phyloP scores from a whole-genome alignment of 345 rosid genomes.

The Syzygium grande region DNA sequence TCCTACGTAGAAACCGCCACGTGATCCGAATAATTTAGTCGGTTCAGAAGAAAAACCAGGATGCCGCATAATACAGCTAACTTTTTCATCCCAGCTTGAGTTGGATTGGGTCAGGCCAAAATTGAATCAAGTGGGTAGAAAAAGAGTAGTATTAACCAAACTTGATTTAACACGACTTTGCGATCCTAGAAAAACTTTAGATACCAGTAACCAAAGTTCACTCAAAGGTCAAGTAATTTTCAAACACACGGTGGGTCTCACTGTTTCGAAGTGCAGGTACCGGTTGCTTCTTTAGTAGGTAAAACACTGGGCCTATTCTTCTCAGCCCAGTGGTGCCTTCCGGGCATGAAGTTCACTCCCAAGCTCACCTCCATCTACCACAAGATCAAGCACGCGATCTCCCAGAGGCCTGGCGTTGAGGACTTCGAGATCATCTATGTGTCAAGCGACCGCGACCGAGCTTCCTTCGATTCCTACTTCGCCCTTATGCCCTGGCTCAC shows the following conservation, averaged over 20 bases:
- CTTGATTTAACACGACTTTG: neutral
- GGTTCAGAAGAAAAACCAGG: neutral
- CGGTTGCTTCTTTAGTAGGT: constrained; percentile 34
- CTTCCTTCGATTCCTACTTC: constrained; percentile 26
- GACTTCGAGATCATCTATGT: constrained; percentile 47
- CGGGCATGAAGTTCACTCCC: constrained; percentile 39
- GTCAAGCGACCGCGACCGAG: constrained; percentile 32
- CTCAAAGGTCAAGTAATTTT: neutral
- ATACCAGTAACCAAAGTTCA: neutral
- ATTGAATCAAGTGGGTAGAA: neutral
- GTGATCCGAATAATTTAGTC: neutral
- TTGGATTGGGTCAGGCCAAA: neutral
- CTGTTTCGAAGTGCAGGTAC: constrained; percentile 23
- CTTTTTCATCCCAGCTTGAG: neutral
- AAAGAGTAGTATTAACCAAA: neutral
- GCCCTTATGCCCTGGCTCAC: constrained; percentile 47
- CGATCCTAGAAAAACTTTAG: neutral
- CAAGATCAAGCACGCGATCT: constrained; percentile 25
- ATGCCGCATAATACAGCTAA: neutral
- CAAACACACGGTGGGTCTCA: neutral
- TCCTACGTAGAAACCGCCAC: neutral
- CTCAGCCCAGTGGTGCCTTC: constrained; percentile 56
- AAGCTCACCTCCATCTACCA: constrained; percentile 41
- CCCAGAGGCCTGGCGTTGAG: constrained; percentile 1
- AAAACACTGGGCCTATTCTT: constrained; percentile 48